Evolutionary conservation across 306 rosid species (phyloP), one percentile per base, ranked within the genome.

Genomic region (Oemleria cerasiformis): DNA sequence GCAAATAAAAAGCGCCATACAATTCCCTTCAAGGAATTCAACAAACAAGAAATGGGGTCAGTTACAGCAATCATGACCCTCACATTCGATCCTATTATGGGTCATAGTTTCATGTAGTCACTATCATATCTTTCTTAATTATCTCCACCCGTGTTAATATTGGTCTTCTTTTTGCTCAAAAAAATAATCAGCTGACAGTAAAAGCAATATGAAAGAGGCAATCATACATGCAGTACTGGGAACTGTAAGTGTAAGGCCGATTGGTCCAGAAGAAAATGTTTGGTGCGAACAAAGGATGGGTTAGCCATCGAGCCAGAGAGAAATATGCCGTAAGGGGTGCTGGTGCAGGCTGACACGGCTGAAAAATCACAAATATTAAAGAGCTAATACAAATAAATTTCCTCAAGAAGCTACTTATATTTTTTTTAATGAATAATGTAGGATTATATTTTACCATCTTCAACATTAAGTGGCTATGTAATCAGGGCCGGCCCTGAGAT

Each of bases 241-340:
- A 73, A 83, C 87, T n/a, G n/a, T n/a, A n/a, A n/a, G n/a, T 67
- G 91, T 87, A 19, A 79, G 92, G 76, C 91, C 82, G 55, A 82
- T 85, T 72, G 91, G 84, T 77, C 88, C 86, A 43, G 90, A 82
- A 61, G 97, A 81, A 73, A 88, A 87, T 11, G 89, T 80, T 16
- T 87, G 76, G 78, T 85, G 85, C 19, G 86, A 63, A 87, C 90
- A 43, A 86, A 73, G 21, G 86, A 79, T 40, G 88, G 88, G 75
- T 82, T 84, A 61, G 96, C 85, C 89, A 88, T 88, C 91, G 92
- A 85, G 71, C 90, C 96, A 14, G 96, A 84, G 67, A 81, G 80
- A 66, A 82, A 85, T n/a, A n/a, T 40, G 82, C 61, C 44, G 85
- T 85, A 70, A 73, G 84, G 20, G 85, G 84, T 43, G 92, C 83